Base-by-base conservation (phyloP, 2,329 filamentous ascomycete species). In the Ramularia collo-cygni region DNA sequence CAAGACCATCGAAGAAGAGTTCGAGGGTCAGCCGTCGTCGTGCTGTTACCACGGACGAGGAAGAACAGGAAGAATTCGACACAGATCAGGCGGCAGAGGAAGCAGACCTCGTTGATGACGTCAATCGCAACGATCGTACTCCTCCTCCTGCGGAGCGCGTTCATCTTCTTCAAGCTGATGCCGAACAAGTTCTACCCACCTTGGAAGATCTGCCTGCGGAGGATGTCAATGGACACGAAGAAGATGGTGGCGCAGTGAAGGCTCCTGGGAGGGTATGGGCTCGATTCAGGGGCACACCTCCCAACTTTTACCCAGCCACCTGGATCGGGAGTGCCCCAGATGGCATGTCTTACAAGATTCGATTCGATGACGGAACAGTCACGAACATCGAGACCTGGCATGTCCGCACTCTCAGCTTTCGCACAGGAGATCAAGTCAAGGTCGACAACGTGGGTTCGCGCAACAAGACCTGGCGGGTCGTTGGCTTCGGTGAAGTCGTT, bases 301-400 rank as follows among this genome's bases (percentile, higher is more conserved):
- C 69, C 38, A 66, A 63, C n/a, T 81, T 73, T 54, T 79, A 77
- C 53, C 75, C 77, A 34, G 77, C 74, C 7, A 75, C 69, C n/a
- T 80, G 71, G 50, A 56, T 78, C 24, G 72, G 70, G 2, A 61
- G 59, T 12, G 61, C 68, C 14, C 56, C 63, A 0, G 61, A 68
- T 36, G 52, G 53, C 2, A 51, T 52, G 27, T 67, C 66, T 19
- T 70, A 72, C 49, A 57, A 63, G 10, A 52, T 73, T 16, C 62
- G 63, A n/a, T 74, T 67, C 37, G 70, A 73, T 44, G 69, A 73
- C 43, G 64, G 60, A 9, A 69, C 64, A 4, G 54, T 58, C 10
- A 62, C 62, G 1, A 65, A 64, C 16, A 40, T 72, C 1, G 66
- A 70, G 6, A 35, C 52, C 4, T 46, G 53, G 6, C 57, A 66